Evolutionary conservation across 257 asterid species (phyloP), one percentile per base, ranked within the genome.

Genomic region (Gentiana dahurica): DNA sequence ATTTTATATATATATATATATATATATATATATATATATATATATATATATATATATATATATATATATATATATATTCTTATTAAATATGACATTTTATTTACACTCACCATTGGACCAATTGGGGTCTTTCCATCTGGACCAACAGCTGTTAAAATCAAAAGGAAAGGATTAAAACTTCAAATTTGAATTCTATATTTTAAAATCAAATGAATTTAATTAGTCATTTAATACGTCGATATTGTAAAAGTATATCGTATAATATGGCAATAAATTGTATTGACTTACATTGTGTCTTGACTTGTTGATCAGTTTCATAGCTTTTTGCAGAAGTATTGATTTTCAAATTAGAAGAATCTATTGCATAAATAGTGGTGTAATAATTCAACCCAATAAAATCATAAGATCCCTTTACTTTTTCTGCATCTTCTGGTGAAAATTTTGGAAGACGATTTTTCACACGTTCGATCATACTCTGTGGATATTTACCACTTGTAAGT

Each of bases 331-430:
- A 49, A 57, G 51, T 34, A 12, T 33, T 5, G 4, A 58, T 39
- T 2, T 39, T 39, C 45, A 39, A 39, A 8, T 6, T 12, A n/a
- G 66, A 15, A 8, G 35, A 34, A 24, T 36, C 38, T n/a, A 54
- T 55, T 35, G 52, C 62, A 51, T 55, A 47, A 45, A 49, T 35
- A 60, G 53, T 24, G 32, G 75, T 60, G 46, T 71, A 71, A 33
- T 71, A 71, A 49, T 71, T 71, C 35, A 71, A 36, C 12, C 77
- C 77, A 1, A 72, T 38, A 10, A 68, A 72, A 49, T 72, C 78
- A 49, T 5, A 64, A 0, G 78, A 72, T 10, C 46, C 55, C 47
- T 8, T 46, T 7, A 72, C 36, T n/a, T 37, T 34, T 12, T 38
- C 41, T 2, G 44, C 35, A 36, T 72, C 71, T 2, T 67, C 67